Evolutionary conservation across 2,329 filamentous ascomycete genomes (phyloP).

Genomic region (Fusarium begoniae): DNA sequence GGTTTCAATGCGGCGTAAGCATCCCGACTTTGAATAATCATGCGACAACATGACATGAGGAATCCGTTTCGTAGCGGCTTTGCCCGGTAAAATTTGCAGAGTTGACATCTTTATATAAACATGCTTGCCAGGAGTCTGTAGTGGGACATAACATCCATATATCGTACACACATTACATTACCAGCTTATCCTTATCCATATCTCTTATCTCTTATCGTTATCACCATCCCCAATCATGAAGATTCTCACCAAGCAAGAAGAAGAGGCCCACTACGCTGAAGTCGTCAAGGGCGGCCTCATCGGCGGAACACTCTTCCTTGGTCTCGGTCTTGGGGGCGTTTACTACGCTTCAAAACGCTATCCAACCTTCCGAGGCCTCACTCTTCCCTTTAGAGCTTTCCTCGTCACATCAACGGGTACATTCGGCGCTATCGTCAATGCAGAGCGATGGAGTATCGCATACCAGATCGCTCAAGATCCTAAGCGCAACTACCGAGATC

Average conservation of each 20-base stretch:
- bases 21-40: conserved; percentile 10
- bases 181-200: conserved; percentile 3
- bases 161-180: conserved; percentile 6
- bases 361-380: conserved; percentile 80
- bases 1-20: conserved; percentile 10
- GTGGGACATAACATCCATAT: conserved; percentile 2
- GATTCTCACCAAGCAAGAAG: conserved; percentile 93
- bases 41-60: conserved; percentile 25
- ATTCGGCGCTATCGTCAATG: conserved; percentile 86
- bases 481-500: conserved; percentile 71
- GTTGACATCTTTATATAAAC: conserved; percentile 12
- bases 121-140: conserved; percentile 2
- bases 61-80: conserved; percentile 5
- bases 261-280: conserved; percentile 81
- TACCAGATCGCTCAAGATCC: conserved; percentile 79
- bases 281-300: conserved; percentile 82
- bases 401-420: conserved; percentile 83
- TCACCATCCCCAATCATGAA: conserved; percentile 74
- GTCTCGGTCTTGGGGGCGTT: conserved; percentile 73
- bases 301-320: conserved; percentile 76
- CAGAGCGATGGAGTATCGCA: conserved; percentile 72
- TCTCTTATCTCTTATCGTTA: neutral
- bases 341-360: conserved; percentile 74
- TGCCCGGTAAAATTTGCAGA: conserved; percentile 12
- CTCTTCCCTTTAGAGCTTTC: conserved; percentile 90